These are phyloP conservation scores for Lipomyces mesembrius DNA, from an alignment of 805 yeast genomes.

Conservation along the genomic window DNA sequence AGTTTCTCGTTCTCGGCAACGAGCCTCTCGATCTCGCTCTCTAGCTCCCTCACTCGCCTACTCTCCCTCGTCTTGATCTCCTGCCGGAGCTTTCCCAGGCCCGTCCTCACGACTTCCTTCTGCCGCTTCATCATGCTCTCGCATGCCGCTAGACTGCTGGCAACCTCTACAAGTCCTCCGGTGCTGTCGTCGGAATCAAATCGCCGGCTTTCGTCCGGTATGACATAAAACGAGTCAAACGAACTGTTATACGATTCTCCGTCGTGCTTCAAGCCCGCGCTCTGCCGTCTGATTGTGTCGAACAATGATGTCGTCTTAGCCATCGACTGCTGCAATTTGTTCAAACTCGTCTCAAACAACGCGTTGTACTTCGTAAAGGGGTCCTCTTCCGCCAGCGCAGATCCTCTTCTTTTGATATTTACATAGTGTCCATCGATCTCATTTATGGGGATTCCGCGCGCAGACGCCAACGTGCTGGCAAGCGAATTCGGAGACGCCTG, in stretches of 20 bases:
- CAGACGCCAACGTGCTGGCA: slow-evolving; percentile 40
- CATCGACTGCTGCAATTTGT: slow-evolving; percentile 27
- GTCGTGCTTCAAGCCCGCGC: neutral
- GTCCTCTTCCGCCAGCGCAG: slow-evolving; percentile 35
- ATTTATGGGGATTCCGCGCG: slow-evolving; percentile 39
- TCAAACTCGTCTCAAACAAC: slow-evolving; percentile 35
- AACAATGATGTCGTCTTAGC: slow-evolving; percentile 36
- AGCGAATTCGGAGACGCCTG: slow-evolving; percentile 12
- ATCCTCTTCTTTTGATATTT: slow-evolving; percentile 16
- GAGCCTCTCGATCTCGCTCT: slow-evolving; percentile 47
- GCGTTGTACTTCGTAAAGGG: slow-evolving; percentile 40
- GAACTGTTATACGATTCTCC: slow-evolving; percentile 8
- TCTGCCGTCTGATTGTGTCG: slow-evolving; percentile 22
- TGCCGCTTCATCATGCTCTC: slow-evolving; percentile 44
- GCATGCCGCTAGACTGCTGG: slow-evolving; percentile 37
- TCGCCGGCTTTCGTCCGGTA: slow-evolving; percentile 36
- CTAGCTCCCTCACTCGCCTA: slow-evolving; percentile 46
- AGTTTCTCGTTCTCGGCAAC: slow-evolving; percentile 52
- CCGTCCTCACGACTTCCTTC: slow-evolving; percentile 42
- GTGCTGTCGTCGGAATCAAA: neutral
- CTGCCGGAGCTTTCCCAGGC: slow-evolving; percentile 44
- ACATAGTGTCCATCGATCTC: slow-evolving; percentile 27
- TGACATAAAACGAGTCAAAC: slow-evolving; percentile 44
- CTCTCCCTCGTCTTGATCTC: slow-evolving; percentile 51
- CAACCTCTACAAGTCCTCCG: slow-evolving; percentile 8